Percentiles rank a stretch among this genome's conserved stretches.
These are phyloP conservation scores for Aspergillus versicolor DNA, from an alignment of 2,329 filamentous ascomycete species.

Conservation along the genomic window DNA sequence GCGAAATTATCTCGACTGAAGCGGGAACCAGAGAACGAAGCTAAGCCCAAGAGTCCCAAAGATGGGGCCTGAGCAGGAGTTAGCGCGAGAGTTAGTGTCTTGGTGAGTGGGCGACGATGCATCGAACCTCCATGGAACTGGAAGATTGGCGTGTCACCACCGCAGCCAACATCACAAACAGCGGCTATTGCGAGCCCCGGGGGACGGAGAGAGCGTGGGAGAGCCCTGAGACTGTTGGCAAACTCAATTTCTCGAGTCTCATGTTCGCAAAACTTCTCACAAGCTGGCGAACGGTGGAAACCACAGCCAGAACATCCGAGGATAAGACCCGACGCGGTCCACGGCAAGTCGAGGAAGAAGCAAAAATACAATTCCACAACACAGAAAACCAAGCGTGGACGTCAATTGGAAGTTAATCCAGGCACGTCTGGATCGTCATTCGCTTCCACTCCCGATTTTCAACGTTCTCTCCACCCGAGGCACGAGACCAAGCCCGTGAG, in stretches of 20 bases:
- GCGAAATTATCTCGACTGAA: not conserved
- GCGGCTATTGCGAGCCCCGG: not conserved
- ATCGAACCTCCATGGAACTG: not conserved
- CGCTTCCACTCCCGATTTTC: constrained; percentile 12
- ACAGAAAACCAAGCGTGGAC: not conserved
- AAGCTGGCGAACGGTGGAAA: not conserved
- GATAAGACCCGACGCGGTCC: not conserved
- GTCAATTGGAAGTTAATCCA: constrained; percentile 12
- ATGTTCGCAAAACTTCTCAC: not conserved
- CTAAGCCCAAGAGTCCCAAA: not conserved
- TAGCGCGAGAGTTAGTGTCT: not conserved
- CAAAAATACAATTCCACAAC: not conserved
- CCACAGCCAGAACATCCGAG: not conserved
- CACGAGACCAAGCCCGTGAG: not conserved
- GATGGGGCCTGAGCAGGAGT: not conserved
- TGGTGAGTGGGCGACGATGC: not conserved
- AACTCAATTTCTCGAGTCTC: not conserved
- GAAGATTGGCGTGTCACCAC: not conserved
- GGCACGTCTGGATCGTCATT: constrained; percentile 22
- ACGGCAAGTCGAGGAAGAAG: not conserved
- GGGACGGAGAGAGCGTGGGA: not conserved
- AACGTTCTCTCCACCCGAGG: constrained; percentile 18
- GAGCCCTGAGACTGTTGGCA: not conserved
- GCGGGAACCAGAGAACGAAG: not conserved
- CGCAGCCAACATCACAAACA: not conserved